Base-by-base conservation (phyloP, 768 basidiomycete species). In the Calocybe indica region DNA sequence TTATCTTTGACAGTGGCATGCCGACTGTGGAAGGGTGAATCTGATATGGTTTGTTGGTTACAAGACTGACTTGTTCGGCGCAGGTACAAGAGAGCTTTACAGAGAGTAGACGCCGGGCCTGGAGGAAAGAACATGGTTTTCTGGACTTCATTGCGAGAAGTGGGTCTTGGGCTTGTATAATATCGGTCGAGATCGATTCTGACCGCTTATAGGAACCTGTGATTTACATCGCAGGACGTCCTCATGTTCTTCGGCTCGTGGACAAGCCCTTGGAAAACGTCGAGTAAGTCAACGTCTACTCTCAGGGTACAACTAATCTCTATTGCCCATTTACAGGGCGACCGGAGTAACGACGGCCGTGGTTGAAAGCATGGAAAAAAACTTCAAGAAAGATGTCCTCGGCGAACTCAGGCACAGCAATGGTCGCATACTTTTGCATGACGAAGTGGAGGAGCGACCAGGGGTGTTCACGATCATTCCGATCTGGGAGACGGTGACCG, bases 121-220 rank as follows among this genome's bases (percentile, higher is more conserved):
- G 72, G 78, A n/a, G 92, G 92, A 1, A 58, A 67, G 22, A 86
- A 89, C 48, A 76, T 64, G 53, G 85, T 93, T 10, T 84, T 80
- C 51, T 98, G 96, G 96, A 97, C 93, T n/a, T 94, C 90, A 0
- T 64, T 99, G 49, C 78, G 96, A 60, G 93, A 97, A 71, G 90
- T 86, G 43, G 48, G 67, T 43, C 10, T 34, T 45, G n/a, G 5
- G 5, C 33, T 1, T 37, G 31, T 30, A 28, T 14, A 34, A 6
- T 47, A n/a, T 37, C 7, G 13, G 10, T 35, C 38, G 34, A 29
- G 30, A 29, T 44, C 43, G 13, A 40, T 43, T 15, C 36, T 57
- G 32, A 54, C 13, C 28, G 47, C 22, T 6, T 56, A 6, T 47
- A 90, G 87, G 94, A 96, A 69, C 94, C 94, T 22, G 95, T 98